Conservation (phyloP, 2,329 filamentous ascomycete genomes). For the Parascedosporium putredinis region DNA sequence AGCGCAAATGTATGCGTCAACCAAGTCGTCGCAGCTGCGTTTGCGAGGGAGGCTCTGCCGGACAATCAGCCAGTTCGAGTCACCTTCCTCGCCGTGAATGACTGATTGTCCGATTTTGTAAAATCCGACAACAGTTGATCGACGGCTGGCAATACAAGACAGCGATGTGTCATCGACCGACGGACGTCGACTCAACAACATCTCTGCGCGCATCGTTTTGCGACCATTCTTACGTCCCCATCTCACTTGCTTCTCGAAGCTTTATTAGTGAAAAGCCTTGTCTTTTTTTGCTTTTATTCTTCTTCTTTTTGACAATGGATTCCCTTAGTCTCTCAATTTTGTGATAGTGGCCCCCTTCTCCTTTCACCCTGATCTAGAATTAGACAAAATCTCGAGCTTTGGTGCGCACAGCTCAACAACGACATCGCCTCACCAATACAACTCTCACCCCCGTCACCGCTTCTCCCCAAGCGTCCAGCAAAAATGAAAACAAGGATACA, state of each 20-base stretch:
- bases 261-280: too few species aligned
- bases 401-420: background rate
- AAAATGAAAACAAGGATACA: conserved; percentile 11
- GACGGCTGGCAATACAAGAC: background rate
- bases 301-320: background rate
- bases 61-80: too few species aligned
- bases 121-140: background rate
- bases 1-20: too few species aligned
- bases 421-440: background rate
- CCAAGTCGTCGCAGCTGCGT: background rate
- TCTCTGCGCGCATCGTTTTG: too few species aligned
- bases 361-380: background rate
- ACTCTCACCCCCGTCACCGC: conserved; percentile 3
- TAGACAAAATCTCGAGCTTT: too few species aligned
- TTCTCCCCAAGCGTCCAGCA: conserved; percentile 1
- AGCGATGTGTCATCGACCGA: background rate
- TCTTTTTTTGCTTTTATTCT: too few species aligned
- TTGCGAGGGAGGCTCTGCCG: background rate
- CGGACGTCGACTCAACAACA: background rate
- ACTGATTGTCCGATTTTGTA: background rate
- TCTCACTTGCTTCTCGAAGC: too few species aligned
- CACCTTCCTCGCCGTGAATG: background rate
- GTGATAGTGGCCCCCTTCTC: background rate
- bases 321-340: background rate
- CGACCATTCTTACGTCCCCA: too few species aligned